These are phyloP conservation scores for Phalaenopsis hybrid DNA, from an alignment of 116 monocot genomes.

Conservation along the genomic window DNA sequence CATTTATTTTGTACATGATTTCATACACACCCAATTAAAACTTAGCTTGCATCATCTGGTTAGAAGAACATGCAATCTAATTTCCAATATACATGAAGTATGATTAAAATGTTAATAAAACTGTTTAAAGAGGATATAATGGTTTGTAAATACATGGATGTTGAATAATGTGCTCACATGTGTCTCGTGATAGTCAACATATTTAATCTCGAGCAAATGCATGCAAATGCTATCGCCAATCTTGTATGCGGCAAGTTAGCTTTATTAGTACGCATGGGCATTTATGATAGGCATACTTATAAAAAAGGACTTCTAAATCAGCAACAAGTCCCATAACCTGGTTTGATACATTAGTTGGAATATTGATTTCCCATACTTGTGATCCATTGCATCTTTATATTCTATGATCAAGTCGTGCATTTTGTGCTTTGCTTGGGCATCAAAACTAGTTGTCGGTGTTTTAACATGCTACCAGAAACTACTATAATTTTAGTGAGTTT, in stretches of 20 bases:
- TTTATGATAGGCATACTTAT: too few relatives aligned
- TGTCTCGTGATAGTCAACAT: neutral
- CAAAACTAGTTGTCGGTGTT: neutral
- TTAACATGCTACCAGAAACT: neutral
- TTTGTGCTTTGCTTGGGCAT: neutral
- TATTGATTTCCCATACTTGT: neutral
- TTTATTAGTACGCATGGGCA: too few relatives aligned
- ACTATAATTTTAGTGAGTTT: neutral
- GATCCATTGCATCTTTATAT: neutral
- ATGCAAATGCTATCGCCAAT: too few relatives aligned
- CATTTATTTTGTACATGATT: neutral
- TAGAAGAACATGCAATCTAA: neutral
- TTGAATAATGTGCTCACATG: neutral
- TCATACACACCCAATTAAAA: neutral
- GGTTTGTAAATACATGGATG: too few relatives aligned
- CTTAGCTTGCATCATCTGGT: neutral
- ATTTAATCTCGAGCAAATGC: neutral
- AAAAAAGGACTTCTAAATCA: too few relatives aligned
- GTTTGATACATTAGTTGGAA: neutral
- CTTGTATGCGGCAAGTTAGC: too few relatives aligned
- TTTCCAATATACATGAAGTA: neutral
- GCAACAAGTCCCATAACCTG: too few relatives aligned
- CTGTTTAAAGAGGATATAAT: neutral
- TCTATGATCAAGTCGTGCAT: neutral
- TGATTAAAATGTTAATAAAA: neutral